Conservation (phyloP, 2,329 filamentous ascomycete species). For the Aphanocladium album region DNA sequence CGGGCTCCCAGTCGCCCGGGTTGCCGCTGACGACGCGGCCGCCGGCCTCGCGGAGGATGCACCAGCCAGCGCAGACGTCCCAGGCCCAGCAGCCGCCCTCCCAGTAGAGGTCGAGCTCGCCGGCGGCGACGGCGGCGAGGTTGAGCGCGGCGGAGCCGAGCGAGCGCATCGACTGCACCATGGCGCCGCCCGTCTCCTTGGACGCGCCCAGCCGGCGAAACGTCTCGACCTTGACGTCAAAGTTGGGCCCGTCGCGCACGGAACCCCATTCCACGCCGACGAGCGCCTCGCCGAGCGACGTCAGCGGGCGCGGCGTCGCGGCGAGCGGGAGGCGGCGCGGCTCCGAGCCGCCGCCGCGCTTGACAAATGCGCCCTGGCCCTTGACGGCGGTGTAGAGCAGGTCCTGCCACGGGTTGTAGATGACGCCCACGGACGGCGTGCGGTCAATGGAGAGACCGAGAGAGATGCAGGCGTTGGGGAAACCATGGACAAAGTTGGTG, state of each 20-base stretch:
- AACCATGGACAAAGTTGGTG: conserved; percentile 75
- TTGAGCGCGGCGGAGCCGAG: conserved; percentile 72
- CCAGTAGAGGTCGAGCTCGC: conserved; percentile 71
- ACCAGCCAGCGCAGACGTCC: conserved; percentile 81
- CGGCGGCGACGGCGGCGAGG: conserved; percentile 65
- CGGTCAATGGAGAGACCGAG: conserved; percentile 64
- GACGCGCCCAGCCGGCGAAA: conserved; percentile 57
- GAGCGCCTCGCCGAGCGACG: conserved; percentile 56
- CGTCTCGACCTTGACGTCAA: conserved; percentile 60
- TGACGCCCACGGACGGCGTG: conserved; percentile 62
- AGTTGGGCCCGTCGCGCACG: conserved; percentile 64
- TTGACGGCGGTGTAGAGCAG: conserved; percentile 64
- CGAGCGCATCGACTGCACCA: conserved; percentile 70
- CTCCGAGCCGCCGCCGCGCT: conserved; percentile 33
- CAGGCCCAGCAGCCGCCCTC: conserved; percentile 81
- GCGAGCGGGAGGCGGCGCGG: conserved; percentile 36
- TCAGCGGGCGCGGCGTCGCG: conserved; percentile 49
- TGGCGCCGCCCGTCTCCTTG: conserved; percentile 60
- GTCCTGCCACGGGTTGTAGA: conserved; percentile 74
- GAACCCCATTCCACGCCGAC: conserved; percentile 71
- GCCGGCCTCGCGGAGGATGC: conserved; percentile 68
- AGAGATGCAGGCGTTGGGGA: conserved; percentile 71
- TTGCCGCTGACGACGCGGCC: conserved; percentile 69
- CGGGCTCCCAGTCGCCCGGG: conserved; percentile 63
- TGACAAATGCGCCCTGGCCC: conserved; percentile 61